Evolutionary conservation across 2,329 filamentous ascomycete genomes (phyloP), one percentile per base, ranked within the genome.

Genomic region (Venturia effusa): DNA sequence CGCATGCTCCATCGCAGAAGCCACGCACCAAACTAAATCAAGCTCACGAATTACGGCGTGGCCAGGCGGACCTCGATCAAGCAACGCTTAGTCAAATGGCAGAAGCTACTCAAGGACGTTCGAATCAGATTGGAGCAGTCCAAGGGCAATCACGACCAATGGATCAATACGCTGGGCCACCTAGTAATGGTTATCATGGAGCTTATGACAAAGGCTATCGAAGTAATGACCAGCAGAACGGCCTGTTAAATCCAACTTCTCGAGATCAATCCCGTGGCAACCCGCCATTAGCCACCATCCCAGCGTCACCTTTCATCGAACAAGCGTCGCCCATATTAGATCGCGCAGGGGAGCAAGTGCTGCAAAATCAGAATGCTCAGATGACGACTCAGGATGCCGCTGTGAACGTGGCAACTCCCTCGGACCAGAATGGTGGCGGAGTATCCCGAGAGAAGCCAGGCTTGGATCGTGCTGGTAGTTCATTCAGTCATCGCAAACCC

Each of bases 21-120:
- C 92, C 92, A 5, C 79, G 81, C 1, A 85, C 83, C 65, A 84
- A 84, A 66, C 89, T 89, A 0, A 85, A 89, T 68, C 85, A 90
- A 65, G 87, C 90, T 37, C 84, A 88, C 17, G 90, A 94, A 71
- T 80, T 93, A 69, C 87, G 89, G 67, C 86, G 86, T 67, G 90
- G 89, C 61, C 94, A 91, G 69, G 92, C 88, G 68, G 87, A 91
- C 27, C 86, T 97, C 73, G 96, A 94, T 32, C 84, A 82, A 68
- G 86, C 86, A 0, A 97, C 93, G 0, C 80, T 97, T 57, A 83
- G 87, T 55, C 91, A 97, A 72, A 81, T 97, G 72, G 85, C 85
- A 39, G 88, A 87, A 68, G 88, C 88, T 57, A 84, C 84, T 63
- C 43, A 45, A 41, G 59, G 59, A 30, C 15, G 59, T 24, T 48